Base-by-base conservation (phyloP, 2,329 filamentous ascomycete species). In the Sordariomycetes sp. region DNA sequence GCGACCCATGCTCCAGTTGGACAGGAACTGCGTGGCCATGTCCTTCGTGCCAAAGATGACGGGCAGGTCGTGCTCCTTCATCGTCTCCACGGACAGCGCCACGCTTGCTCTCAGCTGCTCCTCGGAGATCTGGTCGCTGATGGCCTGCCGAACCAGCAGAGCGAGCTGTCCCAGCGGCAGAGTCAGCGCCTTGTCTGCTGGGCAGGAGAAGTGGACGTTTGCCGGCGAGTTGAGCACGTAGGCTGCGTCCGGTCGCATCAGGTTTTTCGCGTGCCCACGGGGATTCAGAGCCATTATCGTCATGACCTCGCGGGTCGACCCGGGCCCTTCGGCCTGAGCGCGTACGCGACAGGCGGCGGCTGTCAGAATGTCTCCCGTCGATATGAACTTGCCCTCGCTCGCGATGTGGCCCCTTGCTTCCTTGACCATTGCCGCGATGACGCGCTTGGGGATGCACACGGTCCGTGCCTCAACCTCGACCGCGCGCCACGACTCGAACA, bases 1-100 rank as follows among this genome's bases (percentile, higher is more conserved):
- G 3, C 25, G 34, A 0, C 29, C 43, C 11, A 42, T 45, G 10
- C 28, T 34, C 43, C 43, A 46, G 18, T 45, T 46, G 2, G 43
- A 45, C 41, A 45, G 38, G 6, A 42, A 40, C 8, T 39, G 39
- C 2, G 38, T 28, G 3, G 35, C 32, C 35, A 45, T 44, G 8
- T 40, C 29, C 10, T 35, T 36, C 6, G 37, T 35, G 11, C 34
- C 34, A 27, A 32, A 36, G 2, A 46, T 35, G 2, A 39, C 34
- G 2, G 33, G 34, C 32, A 36, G 37, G 8, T 34, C 38, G 1
- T 12, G 43, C 3, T 27, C 17, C 8, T n/a, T 35, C 35, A 45
- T 35, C 8, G 42, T 41, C 8, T 43, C 38, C 3, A 33, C 21
- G 6, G 36, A 38, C 2, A 39, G 30, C 1, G 14, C 21, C 1